Evolutionary conservation across 2,329 filamentous ascomycete genomes (phyloP).

Genomic region (Colletotrichum musicola): DNA sequence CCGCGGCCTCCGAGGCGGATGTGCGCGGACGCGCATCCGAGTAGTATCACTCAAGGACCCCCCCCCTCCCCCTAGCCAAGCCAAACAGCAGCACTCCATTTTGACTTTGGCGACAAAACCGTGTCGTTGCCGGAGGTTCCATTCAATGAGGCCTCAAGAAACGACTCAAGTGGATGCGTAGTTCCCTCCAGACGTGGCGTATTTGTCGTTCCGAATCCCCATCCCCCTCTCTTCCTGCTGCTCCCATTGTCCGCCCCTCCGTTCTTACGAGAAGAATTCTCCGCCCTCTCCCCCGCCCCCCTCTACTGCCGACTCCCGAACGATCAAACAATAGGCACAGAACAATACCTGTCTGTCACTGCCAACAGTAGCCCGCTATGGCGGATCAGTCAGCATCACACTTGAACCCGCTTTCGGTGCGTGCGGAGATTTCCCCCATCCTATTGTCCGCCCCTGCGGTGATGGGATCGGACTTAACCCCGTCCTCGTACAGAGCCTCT

Average conservation of each 20-base stretch:
- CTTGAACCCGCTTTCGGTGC: conserved; percentile 34
- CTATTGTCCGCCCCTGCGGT: conserved; percentile 14
- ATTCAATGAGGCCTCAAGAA: conserved; percentile 10
- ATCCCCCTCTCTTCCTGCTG: background rate
- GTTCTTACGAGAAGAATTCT: background rate
- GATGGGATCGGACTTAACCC: background rate
- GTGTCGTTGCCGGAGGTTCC: background rate
- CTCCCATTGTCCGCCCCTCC: background rate
- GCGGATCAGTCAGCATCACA: conserved; percentile 20
- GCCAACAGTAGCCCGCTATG: background rate
- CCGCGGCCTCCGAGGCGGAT: conserved; percentile 19
- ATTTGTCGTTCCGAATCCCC: conserved; percentile 21
- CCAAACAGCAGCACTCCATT: background rate
- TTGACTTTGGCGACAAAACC: conserved; percentile 15
- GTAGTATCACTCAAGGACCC: background rate
- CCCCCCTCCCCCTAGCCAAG: conserved; percentile 7
- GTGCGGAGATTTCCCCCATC: conserved; percentile 19
- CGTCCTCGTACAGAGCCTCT: background rate
- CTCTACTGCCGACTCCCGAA: background rate
- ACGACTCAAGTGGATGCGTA: background rate
- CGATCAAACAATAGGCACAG: no score
- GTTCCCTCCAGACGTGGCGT: conserved; percentile 1
- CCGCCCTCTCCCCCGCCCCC: background rate
- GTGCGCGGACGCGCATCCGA: background rate
- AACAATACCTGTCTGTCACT: no score